phyloP scores from a whole-genome alignment of 225 moss, liverwort and hornwort species.

The Neckera pumila region DNA sequence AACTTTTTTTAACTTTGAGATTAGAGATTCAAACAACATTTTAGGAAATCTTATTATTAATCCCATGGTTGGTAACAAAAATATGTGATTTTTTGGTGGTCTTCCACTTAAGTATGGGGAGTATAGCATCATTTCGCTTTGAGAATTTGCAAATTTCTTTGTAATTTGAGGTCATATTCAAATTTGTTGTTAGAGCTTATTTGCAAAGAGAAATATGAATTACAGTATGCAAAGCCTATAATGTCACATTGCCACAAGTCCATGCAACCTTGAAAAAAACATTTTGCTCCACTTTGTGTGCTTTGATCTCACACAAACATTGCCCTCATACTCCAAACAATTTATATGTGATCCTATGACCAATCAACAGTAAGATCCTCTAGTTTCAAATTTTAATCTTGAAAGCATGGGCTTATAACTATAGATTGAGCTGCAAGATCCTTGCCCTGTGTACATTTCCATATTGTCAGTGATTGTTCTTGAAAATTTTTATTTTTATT shows the following conservation, averaged over 20 bases:
- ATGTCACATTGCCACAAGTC: background rate
- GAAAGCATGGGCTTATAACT: fast-evolving
- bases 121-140: background rate
- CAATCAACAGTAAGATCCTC: background rate
- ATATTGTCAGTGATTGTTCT: background rate
- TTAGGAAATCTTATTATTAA: background rate
- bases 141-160: background rate
- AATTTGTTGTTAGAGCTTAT: background rate
- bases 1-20: background rate
- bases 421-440: background rate
- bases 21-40: background rate
- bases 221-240: fast-evolving
- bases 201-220: background rate
- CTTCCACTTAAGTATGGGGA: fast-evolving
- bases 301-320: background rate
- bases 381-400: background rate
- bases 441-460: fast-evolving
- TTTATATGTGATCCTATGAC: background rate
- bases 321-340: background rate
- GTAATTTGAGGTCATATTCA: background rate
- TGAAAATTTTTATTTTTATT: background rate
- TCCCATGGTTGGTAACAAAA: background rate
- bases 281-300: background rate
- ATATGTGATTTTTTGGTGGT: background rate
- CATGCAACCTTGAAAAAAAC: background rate